Evolutionary conservation across 139 green algal genomes (phyloP), one percentile per base, ranked within the genome.

Genomic region (Coccomyxa sp.): DNA sequence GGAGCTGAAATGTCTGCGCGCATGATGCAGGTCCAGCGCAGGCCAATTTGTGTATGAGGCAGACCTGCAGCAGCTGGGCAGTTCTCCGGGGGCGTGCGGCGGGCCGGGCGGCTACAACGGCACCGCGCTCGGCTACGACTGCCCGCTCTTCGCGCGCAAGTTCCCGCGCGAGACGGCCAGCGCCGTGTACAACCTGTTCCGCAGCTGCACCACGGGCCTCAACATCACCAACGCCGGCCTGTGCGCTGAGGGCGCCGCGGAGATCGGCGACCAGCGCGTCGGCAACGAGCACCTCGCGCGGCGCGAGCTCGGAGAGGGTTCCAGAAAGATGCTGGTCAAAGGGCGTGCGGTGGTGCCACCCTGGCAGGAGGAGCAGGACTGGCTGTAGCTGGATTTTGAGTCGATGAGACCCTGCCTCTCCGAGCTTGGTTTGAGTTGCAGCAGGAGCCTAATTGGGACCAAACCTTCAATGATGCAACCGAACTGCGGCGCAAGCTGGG

Each of bases 71-170:
- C 63, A 71, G 63, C 38, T 51, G 38, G 38, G 38, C 38, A 51
- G 38, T 7, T 51, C 38, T 51, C 38, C 38, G 38, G 38, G 38
- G 38, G 63, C 63, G 18, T 71, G 63, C 63, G 21, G 7, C 63
- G 18, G 7, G 63, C 7, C 63, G 38, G 38, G 38, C 63, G 63
- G 63, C 63, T 71, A 71, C 71, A 77, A 77, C n/a, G 27, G 23
- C 71, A 77, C 1, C 23, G 51, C 66, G 17, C 60, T 82, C 28
- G 30, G 31, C 25, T 82, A 82, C 79, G 38, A 80, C 13, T 84
- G 81, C 71, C 68, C 81, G n/a, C 71, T 84, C 27, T 76, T 84
- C 23, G 68, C 81, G n/a, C 68, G 81, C 25, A 84, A 84, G 81
- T 80, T 84, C 57, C 32, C 59, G 23, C 14, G 16, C 0, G 58